Conservation (phyloP, 306 rosid genomes). For the Begonia loranthoides region DNA sequence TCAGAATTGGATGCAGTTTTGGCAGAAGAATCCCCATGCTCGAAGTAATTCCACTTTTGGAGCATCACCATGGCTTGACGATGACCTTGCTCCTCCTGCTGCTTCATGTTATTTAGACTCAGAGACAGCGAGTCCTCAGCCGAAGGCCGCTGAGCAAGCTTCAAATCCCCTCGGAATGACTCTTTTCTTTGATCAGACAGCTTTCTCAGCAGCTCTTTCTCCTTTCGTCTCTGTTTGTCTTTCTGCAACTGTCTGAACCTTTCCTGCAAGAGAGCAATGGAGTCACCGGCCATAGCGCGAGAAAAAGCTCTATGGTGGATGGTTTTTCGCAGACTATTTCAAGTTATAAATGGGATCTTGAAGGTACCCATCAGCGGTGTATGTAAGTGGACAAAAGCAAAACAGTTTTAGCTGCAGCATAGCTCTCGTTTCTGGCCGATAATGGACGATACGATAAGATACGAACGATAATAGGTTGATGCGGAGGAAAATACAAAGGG, state of each 20-base stretch:
- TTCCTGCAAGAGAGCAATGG: conserved; percentile 89
- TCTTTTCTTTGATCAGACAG: conserved; percentile 19
- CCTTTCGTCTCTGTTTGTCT: conserved; percentile 80
- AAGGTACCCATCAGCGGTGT: conserved; percentile 21
- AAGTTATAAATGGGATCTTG: conserved; percentile 1
- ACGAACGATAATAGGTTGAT: conserved; percentile 43
- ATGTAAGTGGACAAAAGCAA: conserved; percentile 25
- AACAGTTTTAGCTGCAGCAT: conserved; percentile 16
- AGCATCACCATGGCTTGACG: background rate
- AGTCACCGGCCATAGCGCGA: conserved; percentile 36
- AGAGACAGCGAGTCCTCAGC: conserved; percentile 47
- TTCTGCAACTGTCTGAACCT: conserved; percentile 89
- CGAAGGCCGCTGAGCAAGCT: conserved; percentile 5
- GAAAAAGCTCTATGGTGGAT: too few species aligned
- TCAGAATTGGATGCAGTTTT: conserved; percentile 35
- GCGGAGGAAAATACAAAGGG: conserved; percentile 38
- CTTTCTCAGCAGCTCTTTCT: conserved; percentile 41
- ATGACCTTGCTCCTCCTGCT: conserved; percentile 20
- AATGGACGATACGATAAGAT: conserved; percentile 27
- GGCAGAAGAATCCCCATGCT: conserved; percentile 23
- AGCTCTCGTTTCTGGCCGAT: conserved; percentile 18
- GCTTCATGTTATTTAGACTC: conserved; percentile 28
- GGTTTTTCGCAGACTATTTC: too few species aligned
- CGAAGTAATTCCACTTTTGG: conserved; percentile 5
- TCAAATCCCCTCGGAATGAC: background rate